A percentile compares a stretch with the other conserved stretches of the same genome.
Evolutionary conservation across 2,329 filamentous ascomycete species (phyloP).

Genomic region (Colletotrichum phormii): DNA sequence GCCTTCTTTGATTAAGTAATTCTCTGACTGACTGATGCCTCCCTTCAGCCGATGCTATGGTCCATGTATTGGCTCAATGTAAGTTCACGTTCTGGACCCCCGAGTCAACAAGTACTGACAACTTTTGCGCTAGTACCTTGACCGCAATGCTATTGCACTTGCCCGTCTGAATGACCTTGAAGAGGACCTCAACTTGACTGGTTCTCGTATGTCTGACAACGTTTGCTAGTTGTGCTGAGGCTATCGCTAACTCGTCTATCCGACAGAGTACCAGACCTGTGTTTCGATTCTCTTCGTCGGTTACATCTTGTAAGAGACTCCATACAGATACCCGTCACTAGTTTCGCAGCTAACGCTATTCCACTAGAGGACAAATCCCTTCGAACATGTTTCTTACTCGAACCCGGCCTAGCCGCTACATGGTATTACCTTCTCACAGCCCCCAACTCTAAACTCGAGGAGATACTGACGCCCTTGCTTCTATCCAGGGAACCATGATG

Average conservation of each 20-base stretch:
- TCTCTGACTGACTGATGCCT: neutral
- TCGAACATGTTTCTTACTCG: conserved; percentile 38
- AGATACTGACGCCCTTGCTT: neutral
- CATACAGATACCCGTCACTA: too few relatives aligned
- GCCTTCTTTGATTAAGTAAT: neutral
- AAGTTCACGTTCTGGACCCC: neutral
- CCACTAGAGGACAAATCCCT: conserved; percentile 33
- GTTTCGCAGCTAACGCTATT: neutral
- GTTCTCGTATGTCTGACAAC: conserved; percentile 15
- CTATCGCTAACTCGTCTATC: neutral
- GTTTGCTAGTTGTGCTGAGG: too few relatives aligned
- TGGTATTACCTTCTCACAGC: conserved; percentile 11
- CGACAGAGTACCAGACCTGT: conserved; percentile 47
- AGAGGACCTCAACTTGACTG: conserved; percentile 39
- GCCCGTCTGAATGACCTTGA: conserved; percentile 40
- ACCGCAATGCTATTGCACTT: conserved; percentile 38
- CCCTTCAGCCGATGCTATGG: conserved; percentile 37
- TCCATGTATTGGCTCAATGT: conserved; percentile 40
- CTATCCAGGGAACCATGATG: conserved; percentile 34
- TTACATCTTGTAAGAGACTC: conserved; percentile 36
- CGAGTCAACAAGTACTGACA: neutral
- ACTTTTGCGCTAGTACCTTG: conserved; percentile 1
- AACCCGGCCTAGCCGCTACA: conserved; percentile 37
- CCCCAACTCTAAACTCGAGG: accelerated
- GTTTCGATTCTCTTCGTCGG: conserved; percentile 50